Evolutionary conservation across 768 basidiomycete genomes (phyloP), one percentile per base, ranked within the genome.

Genomic region (Podaxis rugospora): DNA sequence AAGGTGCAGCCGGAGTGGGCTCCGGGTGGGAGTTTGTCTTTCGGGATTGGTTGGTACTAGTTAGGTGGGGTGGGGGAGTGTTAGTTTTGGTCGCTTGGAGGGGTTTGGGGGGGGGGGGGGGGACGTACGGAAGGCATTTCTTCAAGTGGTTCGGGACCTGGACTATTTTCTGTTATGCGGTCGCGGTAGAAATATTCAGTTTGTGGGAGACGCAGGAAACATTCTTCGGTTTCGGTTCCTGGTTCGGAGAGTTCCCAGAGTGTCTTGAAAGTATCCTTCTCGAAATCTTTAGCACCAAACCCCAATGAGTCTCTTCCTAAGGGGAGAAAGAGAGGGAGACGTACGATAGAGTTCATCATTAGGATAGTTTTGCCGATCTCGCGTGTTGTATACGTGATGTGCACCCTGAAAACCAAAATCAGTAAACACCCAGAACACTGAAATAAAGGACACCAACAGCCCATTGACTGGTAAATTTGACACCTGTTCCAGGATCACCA

Each of bases 391-490:
- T 50, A 92, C 84, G 77, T 92, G 88, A 63, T 93, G 89, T 7
- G 89, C 92, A 37, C 91, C 92, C 47, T 49, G 25, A 2, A 14
- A 6, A 49, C 10, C 13, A 44, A 44, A 16, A 11, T 23, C 47
- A 11, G 4, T 21, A 49, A 13, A 1, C 18, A 27, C 23, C 21
- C 3, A 49, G 47, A 4, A 49, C 18, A 49, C 9, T 18, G 2
- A 44, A 44, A 16, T 21, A 7, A 11, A 21, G 10, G 37, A 13
- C 5, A 76, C 87, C 64, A 64, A 90, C 92, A 39, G 92, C 92
- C 92, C 92, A 93, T 36, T 83, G 83, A 69, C 89, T 90, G 1
- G 92, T 90, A 66, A 90, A 93, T 56, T 80, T 79, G 68, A 88
- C 86, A 10, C 59, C 52, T n/a, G 78, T 80, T 72, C 87, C 87